A percentile compares a stretch with the other conserved stretches of the same genome.
Conservation (phyloP, 805 yeast genomes). For the Saccharomycopsis lassenensis region DNA sequence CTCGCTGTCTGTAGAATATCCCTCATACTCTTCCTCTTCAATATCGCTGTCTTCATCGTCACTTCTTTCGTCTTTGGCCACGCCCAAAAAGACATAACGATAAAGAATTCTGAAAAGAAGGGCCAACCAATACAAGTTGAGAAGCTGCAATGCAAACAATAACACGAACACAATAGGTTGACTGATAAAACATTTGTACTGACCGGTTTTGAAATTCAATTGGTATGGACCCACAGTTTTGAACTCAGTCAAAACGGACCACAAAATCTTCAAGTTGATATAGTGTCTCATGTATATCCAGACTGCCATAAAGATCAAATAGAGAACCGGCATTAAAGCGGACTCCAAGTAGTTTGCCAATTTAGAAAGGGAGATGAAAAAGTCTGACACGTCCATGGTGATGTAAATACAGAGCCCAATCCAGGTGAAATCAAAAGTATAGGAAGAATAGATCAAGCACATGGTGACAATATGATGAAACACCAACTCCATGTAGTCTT, state of each 20-base stretch:
- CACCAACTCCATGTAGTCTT: conserved; percentile 83
- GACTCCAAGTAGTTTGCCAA: conserved; percentile 80
- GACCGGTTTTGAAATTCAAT: conserved; percentile 79
- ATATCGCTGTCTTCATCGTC: conserved; percentile 62
- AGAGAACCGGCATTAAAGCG: conserved; percentile 48
- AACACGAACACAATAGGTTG: conserved; percentile 79
- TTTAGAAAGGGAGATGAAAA: conserved; percentile 75
- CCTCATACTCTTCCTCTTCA: conserved; percentile 17
- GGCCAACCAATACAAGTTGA: conserved; percentile 81
- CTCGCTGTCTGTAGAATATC: conserved; percentile 12
- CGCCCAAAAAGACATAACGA: conserved; percentile 51
- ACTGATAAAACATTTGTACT: conserved; percentile 93
- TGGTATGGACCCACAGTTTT: conserved; percentile 72
- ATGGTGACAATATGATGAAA: conserved; percentile 91
- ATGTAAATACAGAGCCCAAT: conserved; percentile 86
- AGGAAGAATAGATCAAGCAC: conserved; percentile 74
- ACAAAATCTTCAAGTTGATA: conserved; percentile 66
- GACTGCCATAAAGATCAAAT: conserved; percentile 49
- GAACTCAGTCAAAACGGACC: conserved; percentile 81
- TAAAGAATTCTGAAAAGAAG: conserved; percentile 68
- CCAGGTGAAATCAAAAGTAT: conserved; percentile 92
- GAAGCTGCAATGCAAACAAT: conserved; percentile 70
- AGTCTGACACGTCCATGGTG: conserved; percentile 94
- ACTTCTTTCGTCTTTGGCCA: conserved; percentile 71
- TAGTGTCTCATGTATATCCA: conserved; percentile 92